Evolutionary conservation across 2,329 filamentous ascomycete species (phyloP).

Genomic region (Fusarium acutatum): DNA sequence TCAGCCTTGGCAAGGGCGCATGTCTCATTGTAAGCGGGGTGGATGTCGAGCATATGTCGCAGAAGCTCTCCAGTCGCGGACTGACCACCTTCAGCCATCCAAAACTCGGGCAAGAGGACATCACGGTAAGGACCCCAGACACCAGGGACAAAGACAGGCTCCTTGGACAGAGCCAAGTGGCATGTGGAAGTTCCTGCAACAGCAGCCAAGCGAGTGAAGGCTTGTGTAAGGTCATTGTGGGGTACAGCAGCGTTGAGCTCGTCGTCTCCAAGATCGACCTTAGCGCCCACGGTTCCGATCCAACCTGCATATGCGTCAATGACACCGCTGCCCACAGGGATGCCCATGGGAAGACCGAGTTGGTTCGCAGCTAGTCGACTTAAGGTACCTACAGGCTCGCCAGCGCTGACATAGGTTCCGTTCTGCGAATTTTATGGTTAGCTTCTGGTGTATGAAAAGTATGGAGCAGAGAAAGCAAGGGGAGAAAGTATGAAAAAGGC

Average conservation of each 20-base stretch:
- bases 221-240: slow-evolving; percentile 88
- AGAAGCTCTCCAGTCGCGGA: slow-evolving; percentile 95
- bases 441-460: background rate
- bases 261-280: slow-evolving; percentile 76
- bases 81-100: slow-evolving; percentile 98
- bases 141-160: slow-evolving; percentile 92
- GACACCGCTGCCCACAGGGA: slow-evolving; percentile 93
- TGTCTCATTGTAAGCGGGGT: slow-evolving; percentile 87
- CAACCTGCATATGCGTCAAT: slow-evolving; percentile 99
- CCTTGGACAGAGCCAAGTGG: slow-evolving; percentile 92
- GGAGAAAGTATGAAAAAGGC: slow-evolving; percentile 49
- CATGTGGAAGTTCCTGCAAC: slow-evolving; percentile 98
- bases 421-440: slow-evolving; percentile 66
- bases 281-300: slow-evolving; percentile 98
- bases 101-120: slow-evolving; percentile 88
- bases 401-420: slow-evolving; percentile 88
- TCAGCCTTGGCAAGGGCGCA: slow-evolving; percentile 80
- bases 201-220: slow-evolving; percentile 90
- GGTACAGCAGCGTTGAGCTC: slow-evolving; percentile 73
- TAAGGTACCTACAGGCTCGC: slow-evolving; percentile 86
- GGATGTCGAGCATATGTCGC: slow-evolving; percentile 93
- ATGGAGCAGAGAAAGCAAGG: background rate
- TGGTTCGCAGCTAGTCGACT: slow-evolving; percentile 84
- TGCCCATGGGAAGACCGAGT: slow-evolving; percentile 84
- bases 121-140: slow-evolving; percentile 98